Base-by-base conservation (phyloP, 2,329 filamentous ascomycete species). In the Neospermospora avenae region DNA sequence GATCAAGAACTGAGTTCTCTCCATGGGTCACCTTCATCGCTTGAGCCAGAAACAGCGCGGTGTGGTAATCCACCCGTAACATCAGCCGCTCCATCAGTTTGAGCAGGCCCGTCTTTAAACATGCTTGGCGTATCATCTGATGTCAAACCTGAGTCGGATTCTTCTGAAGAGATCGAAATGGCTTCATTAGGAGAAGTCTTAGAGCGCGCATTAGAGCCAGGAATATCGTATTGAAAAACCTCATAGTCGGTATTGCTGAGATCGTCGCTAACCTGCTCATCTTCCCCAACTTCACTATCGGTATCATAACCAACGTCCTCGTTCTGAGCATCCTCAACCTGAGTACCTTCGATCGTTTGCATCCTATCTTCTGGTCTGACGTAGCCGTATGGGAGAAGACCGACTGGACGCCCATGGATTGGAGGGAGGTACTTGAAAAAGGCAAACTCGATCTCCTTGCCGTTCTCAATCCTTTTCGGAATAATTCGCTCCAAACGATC, bases 401-500 rank as follows among this genome's bases (percentile, higher is more conserved):
- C 67, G 3, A 67, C 57, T 5, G 67, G 63, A 16, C 62, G 54
- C 0, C 67, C 64, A 3, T 54, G 16, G 8, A 41, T 46, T 4
- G 67, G 67, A 16, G 57, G 44, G 1, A 51, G 52, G 41, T 65
- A 69, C 13, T 39, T 57, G 55, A 57, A 57, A 20, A 57, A 57
- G 4, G 31, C 28, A 18, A 37, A 34, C 5, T 35, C 20, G 14
- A 48, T 41, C 7, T 58, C 44, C 8, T 45, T 57, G 18, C 34
- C 41, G n/a, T 35, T 57, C 11, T 25, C 55, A 3, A 42, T 35
- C 13, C 41, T 31, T 24, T 48, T 42, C 7, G 53, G 25, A 13
- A 52, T 51, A 14, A 51, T 57, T 4, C 48, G 48, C 16, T 72
- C 68, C 2, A 69, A 57, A 2, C 84, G 77, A 45, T 85, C 74